Conservation (phyloP, 257 asterid genomes). For the Ehretia macrophylla region DNA sequence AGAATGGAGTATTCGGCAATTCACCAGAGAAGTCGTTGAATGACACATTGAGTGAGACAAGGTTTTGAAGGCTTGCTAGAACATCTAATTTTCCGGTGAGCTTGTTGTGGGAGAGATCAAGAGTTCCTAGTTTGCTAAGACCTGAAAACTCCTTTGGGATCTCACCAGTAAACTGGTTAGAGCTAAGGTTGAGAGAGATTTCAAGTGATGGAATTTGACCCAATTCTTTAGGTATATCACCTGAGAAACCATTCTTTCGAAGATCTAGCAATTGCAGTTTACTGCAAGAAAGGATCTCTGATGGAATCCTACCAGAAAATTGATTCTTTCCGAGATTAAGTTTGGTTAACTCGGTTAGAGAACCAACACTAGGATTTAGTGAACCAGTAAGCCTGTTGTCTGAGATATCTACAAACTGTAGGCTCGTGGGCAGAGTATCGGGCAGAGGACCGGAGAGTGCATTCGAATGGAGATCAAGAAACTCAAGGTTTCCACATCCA, state of each 20-base stretch:
- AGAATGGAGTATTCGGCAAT: conserved; percentile 74
- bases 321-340: conserved; percentile 67
- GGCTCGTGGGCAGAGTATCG: conserved; percentile 52
- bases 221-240: conserved; percentile 62
- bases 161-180: conserved; percentile 62
- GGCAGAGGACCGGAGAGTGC: conserved; percentile 67
- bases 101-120: conserved; percentile 87
- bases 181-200: conserved; percentile 87
- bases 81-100: conserved; percentile 62
- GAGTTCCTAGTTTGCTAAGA: conserved; percentile 61
- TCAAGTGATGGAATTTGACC: conserved; percentile 80
- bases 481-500: conserved; percentile 62
- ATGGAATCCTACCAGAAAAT: conserved; percentile 67
- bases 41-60: conserved; percentile 79
- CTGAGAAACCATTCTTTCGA: conserved; percentile 69
- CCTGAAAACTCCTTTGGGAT: conserved; percentile 72
- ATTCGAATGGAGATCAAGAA: conserved; percentile 90
- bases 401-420: conserved; percentile 78
- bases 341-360: conserved; percentile 62
- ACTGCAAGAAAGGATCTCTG: conserved; percentile 62
- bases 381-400: conserved; percentile 66
- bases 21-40: conserved; percentile 79
- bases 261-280: conserved; percentile 80
- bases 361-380: conserved; percentile 47
- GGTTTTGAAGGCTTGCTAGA: conserved; percentile 71